Base-by-base conservation (phyloP, 2,329 filamentous ascomycete genomes). In the Drechmeria coniospora region DNA sequence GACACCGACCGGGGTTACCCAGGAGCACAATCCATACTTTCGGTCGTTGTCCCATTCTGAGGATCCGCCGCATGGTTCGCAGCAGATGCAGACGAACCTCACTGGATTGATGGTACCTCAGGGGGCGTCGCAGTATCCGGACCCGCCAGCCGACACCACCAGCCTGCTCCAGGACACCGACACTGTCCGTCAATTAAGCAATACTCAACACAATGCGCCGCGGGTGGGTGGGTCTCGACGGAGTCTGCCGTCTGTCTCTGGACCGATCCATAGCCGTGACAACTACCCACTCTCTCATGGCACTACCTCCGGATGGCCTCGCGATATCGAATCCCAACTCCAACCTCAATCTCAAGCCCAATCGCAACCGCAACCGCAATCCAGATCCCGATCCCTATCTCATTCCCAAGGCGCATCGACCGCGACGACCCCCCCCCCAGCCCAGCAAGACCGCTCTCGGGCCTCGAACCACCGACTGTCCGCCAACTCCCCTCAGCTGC, bases 21-120 rank as follows among this genome's bases (percentile, higher is more conserved):
- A 38, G 9, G n/a, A 29, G 11, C 41, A 37, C 11, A 36, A 21
- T 5, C 37, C 44, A 15, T 47, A 50, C 32, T 51, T 48, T 18
- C 44, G 44, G 20, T 33, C 44, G n/a, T 30, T 37, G 8, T 6
- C 6, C 5, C n/a, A n/a, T n/a, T 38, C 47, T 7, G 42, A 35
- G 12, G 39, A 43, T 13, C 15, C 34, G 15, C 30, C 36, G 10
- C 35, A 35, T 7, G 30, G 26, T 4, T 29, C 33, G 13, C 43
- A 42, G 14, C 38, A 33, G 12, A 23, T 29, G 16, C 27, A 29
- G 9, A 14, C 25, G 5, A 22, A 31, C 5, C 16, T 28, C 14
- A 17, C 34, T 12, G 30, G 25, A 7, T 23, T 43, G 14, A 28
- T 40, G 8, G 18, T 42, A 19, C 34, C 42, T 3, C 35, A 38